Evolutionary conservation across 139 green algal genomes (phyloP).

Genomic region (Micractinium conductrix): DNA sequence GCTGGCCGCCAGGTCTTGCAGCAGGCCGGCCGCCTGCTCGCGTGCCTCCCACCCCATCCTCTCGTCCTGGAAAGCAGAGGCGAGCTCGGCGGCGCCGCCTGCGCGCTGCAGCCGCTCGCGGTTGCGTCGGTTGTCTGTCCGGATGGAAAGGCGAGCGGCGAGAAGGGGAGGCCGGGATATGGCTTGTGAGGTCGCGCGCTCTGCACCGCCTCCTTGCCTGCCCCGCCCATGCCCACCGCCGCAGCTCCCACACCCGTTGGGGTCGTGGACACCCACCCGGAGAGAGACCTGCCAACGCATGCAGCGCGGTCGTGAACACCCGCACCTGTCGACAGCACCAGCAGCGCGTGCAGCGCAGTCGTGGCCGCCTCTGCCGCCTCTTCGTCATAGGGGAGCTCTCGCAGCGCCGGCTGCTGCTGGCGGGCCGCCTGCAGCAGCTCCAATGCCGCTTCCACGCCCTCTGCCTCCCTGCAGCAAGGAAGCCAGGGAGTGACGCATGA

Average conservation of each 20-base stretch:
- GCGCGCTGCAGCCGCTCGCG: slow-evolving; percentile 15
- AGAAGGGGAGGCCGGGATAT: not conserved
- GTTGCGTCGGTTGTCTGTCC: slow-evolving; percentile 21
- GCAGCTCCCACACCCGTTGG: no score
- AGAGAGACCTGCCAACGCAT: not conserved
- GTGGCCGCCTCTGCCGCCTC: not conserved
- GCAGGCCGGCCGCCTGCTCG: slow-evolving; percentile 29
- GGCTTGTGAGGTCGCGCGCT: not conserved
- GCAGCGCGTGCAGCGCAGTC: slow-evolving; percentile 26
- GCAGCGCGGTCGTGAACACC: not conserved
- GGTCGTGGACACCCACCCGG: no score
- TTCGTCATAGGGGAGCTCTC: slow-evolving; percentile 12
- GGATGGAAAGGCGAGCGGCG: not conserved
- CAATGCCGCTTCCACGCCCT: slow-evolving; percentile 7
- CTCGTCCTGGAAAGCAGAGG: not conserved
- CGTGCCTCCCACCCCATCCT: slow-evolving; percentile 6
- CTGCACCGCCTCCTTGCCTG: not conserved
- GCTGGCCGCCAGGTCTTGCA: slow-evolving; percentile 33
- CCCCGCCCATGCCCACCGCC: no score
- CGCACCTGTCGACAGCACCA: slow-evolving; percentile 26
- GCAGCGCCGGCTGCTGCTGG: not conserved
- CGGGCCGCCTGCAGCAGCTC: not conserved
- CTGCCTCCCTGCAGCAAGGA: slow-evolving; percentile 13
- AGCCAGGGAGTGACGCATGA: not conserved
- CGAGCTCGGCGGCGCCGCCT: slow-evolving; percentile 15